phyloP scores from a whole-genome alignment of 108 stramenopile genomes.

The Cyclotella cryptica region DNA sequence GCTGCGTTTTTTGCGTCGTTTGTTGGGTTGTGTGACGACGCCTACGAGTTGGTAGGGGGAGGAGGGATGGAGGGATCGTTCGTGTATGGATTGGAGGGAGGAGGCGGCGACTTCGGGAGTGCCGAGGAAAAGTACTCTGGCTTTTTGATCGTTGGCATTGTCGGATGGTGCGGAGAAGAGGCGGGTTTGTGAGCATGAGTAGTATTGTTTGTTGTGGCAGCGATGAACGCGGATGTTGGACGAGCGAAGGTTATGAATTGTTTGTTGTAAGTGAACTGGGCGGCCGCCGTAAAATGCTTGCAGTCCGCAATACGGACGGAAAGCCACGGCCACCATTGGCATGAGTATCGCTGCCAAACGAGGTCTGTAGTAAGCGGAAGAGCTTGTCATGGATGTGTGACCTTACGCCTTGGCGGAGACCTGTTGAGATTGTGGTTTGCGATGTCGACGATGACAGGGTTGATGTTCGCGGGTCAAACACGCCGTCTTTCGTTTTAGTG shows the following conservation, averaged over 20 bases:
- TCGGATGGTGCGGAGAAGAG: conserved; percentile 1
- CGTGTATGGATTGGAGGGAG: conserved; percentile 77
- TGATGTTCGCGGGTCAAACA: too few relatives aligned
- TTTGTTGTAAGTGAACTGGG: not conserved
- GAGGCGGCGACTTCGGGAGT: conserved; percentile 96
- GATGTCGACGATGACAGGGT: too few relatives aligned
- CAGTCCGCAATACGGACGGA: conserved; percentile 29
- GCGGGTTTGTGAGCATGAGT: not conserved
- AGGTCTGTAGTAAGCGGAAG: not conserved
- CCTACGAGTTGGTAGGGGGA: conserved; percentile 83
- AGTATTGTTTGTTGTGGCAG: not conserved
- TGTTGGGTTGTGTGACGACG: conserved; percentile 96
- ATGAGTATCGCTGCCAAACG: conserved; percentile 25
- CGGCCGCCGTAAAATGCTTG: conserved; percentile 9
- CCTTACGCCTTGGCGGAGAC: too few relatives aligned
- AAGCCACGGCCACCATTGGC: conserved; percentile 19
- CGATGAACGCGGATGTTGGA: not conserved
- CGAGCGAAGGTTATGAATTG: not conserved
- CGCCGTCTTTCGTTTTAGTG: too few relatives aligned
- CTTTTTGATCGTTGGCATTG: conserved; percentile 23
- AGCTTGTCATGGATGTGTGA: not conserved
- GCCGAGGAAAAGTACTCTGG: conserved; percentile 93
- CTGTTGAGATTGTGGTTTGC: too few relatives aligned
- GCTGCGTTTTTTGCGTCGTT: conserved; percentile 78
- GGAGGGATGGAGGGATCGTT: conserved; percentile 63